Percentiles rank a stretch among this genome's conserved stretches.
These are phyloP conservation scores for Phallus indusiatus DNA, from an alignment of 768 basidiomycete genomes.

Conservation along the genomic window DNA sequence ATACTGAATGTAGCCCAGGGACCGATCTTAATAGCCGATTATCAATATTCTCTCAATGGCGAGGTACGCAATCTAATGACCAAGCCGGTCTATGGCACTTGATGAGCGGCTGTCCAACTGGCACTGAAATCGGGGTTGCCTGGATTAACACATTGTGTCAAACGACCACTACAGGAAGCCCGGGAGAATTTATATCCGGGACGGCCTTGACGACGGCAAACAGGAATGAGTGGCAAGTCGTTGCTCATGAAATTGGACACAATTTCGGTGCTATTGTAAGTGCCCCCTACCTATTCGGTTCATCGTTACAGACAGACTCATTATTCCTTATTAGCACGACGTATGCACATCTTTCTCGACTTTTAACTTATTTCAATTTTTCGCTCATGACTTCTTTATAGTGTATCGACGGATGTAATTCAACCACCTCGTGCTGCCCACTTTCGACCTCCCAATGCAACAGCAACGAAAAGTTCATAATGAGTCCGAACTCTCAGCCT, in stretches of 20 bases:
- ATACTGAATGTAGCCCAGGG: conserved; percentile 47
- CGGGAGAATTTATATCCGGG: conserved; percentile 55
- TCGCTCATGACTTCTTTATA: conserved; percentile 20
- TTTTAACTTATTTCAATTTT: conserved; percentile 5
- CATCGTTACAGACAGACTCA: conserved; percentile 9
- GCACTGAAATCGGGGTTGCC: conserved; percentile 79
- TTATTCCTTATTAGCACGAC: conserved; percentile 38
- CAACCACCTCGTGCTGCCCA: conserved; percentile 59
- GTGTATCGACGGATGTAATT: conserved; percentile 59
- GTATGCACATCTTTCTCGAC: conserved; percentile 25
- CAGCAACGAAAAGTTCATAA: conserved; percentile 63
- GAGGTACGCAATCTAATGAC: conserved; percentile 63
- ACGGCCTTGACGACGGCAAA: conserved; percentile 76
- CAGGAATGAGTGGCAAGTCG: conserved; percentile 72
- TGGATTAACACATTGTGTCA: conserved; percentile 78
- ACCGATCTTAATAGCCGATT: conserved; percentile 59
- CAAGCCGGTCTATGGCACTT: conserved; percentile 81
- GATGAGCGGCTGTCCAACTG: conserved; percentile 75
- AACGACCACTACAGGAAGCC: conserved; percentile 36
- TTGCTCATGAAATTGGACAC: conserved; percentile 77
- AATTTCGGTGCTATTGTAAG: conserved; percentile 85
- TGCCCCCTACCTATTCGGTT: conserved; percentile 14
- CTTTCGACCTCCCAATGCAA: conserved; percentile 48
- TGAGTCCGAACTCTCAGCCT: conserved; percentile 66
- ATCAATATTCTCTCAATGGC: conserved; percentile 75